Evolutionary conservation across 1,139 yeast genomes (phyloP), one percentile per base, ranked within the genome.

Genomic region (Nakaseomyces uthaithaninus): DNA sequence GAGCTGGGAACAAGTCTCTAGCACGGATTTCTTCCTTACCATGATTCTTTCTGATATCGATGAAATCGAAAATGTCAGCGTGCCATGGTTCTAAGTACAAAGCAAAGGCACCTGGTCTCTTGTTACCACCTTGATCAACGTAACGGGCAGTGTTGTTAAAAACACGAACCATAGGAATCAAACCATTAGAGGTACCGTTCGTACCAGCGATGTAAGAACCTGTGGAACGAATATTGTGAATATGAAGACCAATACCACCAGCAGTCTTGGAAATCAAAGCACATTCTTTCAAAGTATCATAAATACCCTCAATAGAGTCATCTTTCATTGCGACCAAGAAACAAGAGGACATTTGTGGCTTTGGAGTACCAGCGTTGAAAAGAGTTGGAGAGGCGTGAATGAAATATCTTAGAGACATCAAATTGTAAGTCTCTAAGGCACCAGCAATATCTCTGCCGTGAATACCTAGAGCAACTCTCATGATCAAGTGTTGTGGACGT

Each of bases 51-150:
- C 93, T 75, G 48, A 85, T 72, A 51, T 85, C 91, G 43, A 85
- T 67, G 57, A 85, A 81, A 39, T 83, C 94, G 55, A 82, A 78
- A 37, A 85, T 72, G 59, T 85, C 95, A 19, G 82, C 75, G 60
- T 85, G 95, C 95, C 95, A 85, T 46, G 95, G 94, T 66, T 85
- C 95, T 43, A 85, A 68, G 62, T 84, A 85, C 40, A 84, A 68
- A 34, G 94, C 94, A 63, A 85, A 81, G 4, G 94, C 95, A 54
- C 95, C 95, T 3, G 95, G 95, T 57, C 95, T 74, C 64, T 85
- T 85, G 67, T 85, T 85, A 49, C 95, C 95, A 57, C 95, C 95
- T 66, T 85, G 95, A 59, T 85, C 95, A 26, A 85, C 95, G 57
- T 85, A 85, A 55, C 95, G 73, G 15, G 95, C 94, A 31, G 95